phyloP scores from a whole-genome alignment of 345 rosid species.

The Capsella bursapastoris region DNA sequence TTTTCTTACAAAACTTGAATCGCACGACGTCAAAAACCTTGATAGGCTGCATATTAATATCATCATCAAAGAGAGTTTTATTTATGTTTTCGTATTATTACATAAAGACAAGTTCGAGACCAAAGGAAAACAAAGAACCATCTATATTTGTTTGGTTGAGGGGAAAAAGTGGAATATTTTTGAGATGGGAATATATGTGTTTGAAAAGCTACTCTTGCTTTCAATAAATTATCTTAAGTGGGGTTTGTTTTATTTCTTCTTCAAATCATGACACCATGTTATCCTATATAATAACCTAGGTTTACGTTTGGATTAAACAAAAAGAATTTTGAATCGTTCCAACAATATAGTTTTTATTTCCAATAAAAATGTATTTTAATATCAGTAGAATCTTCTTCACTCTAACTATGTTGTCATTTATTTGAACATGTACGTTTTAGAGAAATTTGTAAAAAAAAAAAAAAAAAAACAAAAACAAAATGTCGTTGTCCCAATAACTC shows the following conservation, averaged over 20 bases:
- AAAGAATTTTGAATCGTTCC: slow-evolving; percentile 21
- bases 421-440: neutral
- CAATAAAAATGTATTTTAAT: neutral
- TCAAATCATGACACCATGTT: slow-evolving; percentile 41
- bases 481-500: neutral
- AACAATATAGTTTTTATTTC: neutral
- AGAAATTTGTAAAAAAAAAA: neutral
- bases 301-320: slow-evolving; percentile 17
- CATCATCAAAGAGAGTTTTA: neutral
- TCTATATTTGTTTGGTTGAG: neutral
- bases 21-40: neutral
- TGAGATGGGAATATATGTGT: neutral
- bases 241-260: neutral
- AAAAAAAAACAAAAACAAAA: neutral
- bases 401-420: slow-evolving; percentile 18
- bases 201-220: slow-evolving; percentile 15
- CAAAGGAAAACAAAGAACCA: neutral
- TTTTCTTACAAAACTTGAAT: neutral
- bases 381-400: slow-evolving; percentile 12
- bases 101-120: neutral
- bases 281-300: slow-evolving; percentile 1
- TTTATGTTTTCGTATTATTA: slow-evolving; percentile 1
- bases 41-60: neutral
- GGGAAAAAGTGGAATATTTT: neutral
- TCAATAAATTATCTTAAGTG: slow-evolving; percentile 17